Evolutionary conservation across 2,329 filamentous ascomycete genomes (phyloP), one percentile per base, ranked within the genome.

Genomic region (Epichloe coenophiala): DNA sequence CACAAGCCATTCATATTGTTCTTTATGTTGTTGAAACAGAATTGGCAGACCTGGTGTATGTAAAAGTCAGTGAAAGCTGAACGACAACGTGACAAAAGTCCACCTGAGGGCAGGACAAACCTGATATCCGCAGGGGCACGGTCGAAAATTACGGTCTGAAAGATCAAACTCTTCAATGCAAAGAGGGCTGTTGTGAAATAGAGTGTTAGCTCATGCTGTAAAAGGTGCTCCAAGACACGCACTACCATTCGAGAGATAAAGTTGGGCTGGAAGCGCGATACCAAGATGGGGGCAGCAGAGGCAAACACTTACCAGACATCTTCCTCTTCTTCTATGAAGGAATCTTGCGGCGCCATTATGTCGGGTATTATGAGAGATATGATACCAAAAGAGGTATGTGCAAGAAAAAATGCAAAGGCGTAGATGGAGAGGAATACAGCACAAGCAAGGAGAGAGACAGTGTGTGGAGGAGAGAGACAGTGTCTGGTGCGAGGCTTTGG

Each of bases 131-230:
- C 93, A 98, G 52, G 91, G 91, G 73, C 93, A 98, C 58, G 93
- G 93, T 63, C 85, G 83, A 70, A 98, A 98, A 70, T 95, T 95
- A 67, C 88, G 87, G 74, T 98, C 93, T 41, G 89, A 94, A 47
- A 98, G 81, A 70, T 98, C 94, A 65, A 98, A 94, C 73, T 98
- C 94, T 71, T 98, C 93, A 64, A 98, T 95, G 67, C 93, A 98
- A 56, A 98, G 84, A 59, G 93, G 93, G 69, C 93, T 98, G 61
- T 55, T 27, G 27, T 48, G 39, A n/a, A 38, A 23, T 23, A 5
- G 47, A 3, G 31, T 44, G 19, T 52, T 40, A 52, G 44, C 21
- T 35, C 8, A 27, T 49, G 39, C 23, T 17, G 40, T 38, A n/a
- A 7, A 21, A 37, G 41, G n/a, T 31, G 15, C n/a, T 45, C 45